phyloP scores from a whole-genome alignment of 306 rosid genomes.

The Glycine tomentella region DNA sequence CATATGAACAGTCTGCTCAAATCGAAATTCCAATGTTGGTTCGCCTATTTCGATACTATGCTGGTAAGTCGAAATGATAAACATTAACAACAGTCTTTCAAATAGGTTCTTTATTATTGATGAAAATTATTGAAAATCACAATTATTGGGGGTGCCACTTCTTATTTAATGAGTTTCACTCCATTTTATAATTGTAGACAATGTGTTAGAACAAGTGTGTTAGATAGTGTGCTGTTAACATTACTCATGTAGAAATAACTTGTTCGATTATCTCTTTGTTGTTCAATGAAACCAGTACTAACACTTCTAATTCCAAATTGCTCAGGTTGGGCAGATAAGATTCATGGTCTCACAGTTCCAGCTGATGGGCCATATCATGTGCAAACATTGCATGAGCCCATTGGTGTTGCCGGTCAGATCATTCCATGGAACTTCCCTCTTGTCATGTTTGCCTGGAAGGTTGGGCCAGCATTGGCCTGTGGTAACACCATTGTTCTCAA shows the following conservation, averaged over 20 bases:
- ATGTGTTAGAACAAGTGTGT: neutral
- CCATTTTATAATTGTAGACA: neutral
- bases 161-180: neutral
- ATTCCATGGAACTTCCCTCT: slow-evolving; percentile 37
- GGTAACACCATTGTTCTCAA: slow-evolving; percentile 71
- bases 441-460: slow-evolving; percentile 26
- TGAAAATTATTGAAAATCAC: neutral
- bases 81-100: neutral
- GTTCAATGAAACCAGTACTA: slow-evolving; percentile 11
- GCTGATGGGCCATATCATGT: slow-evolving; percentile 23
- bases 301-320: neutral
- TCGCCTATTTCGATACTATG: slow-evolving; percentile 74
- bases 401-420: slow-evolving; percentile 32
- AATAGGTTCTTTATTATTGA: neutral
- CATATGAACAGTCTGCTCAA: slow-evolving; percentile 71
- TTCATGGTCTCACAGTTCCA: slow-evolving; percentile 24
- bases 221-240: neutral
- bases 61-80: slow-evolving; percentile 53
- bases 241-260: neutral
- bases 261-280: neutral
- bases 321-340: slow-evolving; percentile 44
- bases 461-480: slow-evolving; percentile 38
- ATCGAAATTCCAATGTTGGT: slow-evolving; percentile 68
- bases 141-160: neutral
- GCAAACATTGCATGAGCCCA: slow-evolving; percentile 24